These are phyloP conservation scores for Brassica incana DNA, from an alignment of 345 rosid species.

Conservation along the genomic window DNA sequence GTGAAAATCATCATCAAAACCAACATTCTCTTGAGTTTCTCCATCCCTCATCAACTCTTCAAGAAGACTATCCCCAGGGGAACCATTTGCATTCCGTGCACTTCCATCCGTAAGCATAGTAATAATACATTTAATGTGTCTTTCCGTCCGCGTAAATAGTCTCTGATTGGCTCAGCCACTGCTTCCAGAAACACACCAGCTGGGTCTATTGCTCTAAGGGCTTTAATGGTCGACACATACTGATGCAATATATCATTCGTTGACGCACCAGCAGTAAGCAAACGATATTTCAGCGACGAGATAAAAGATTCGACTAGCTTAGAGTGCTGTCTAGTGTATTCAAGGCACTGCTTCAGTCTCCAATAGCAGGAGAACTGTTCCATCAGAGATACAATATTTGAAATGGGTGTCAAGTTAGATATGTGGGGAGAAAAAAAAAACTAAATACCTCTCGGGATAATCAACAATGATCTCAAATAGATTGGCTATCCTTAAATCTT, in stretches of 20 bases:
- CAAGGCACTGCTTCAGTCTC: slow-evolving; percentile 95
- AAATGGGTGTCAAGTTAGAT: neutral
- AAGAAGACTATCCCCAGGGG: slow-evolving; percentile 94
- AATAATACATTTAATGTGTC: slow-evolving; percentile 92
- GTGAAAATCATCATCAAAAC: slow-evolving; percentile 72
- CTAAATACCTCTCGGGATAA: slow-evolving; percentile 84
- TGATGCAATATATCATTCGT: slow-evolving; percentile 99
- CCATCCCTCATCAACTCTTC: slow-evolving; percentile 95
- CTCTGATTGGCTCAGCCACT: slow-evolving; percentile 95
- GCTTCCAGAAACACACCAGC: slow-evolving; percentile 95
- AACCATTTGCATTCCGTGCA: slow-evolving; percentile 78
- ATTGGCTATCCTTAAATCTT: slow-evolving; percentile 88
- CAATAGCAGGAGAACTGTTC: slow-evolving; percentile 87
- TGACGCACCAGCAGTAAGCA: slow-evolving; percentile 99
- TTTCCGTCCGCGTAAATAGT: slow-evolving; percentile 85
- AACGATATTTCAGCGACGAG: slow-evolving; percentile 71
- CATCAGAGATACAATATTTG: slow-evolving; percentile 20
- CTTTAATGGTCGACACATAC: slow-evolving; percentile 94
- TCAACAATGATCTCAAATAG: slow-evolving; percentile 98
- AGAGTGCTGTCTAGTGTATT: slow-evolving; percentile 93
- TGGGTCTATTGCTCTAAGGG: slow-evolving; percentile 88
- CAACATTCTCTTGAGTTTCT: slow-evolving; percentile 73
- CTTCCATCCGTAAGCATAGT: slow-evolving; percentile 98
- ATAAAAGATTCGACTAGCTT: slow-evolving; percentile 91
- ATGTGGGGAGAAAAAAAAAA: neutral